These are phyloP conservation scores for Hemisphaericaspora xylanilytica DNA, from an alignment of 1,139 yeast genomes.

Conservation along the genomic window DNA sequence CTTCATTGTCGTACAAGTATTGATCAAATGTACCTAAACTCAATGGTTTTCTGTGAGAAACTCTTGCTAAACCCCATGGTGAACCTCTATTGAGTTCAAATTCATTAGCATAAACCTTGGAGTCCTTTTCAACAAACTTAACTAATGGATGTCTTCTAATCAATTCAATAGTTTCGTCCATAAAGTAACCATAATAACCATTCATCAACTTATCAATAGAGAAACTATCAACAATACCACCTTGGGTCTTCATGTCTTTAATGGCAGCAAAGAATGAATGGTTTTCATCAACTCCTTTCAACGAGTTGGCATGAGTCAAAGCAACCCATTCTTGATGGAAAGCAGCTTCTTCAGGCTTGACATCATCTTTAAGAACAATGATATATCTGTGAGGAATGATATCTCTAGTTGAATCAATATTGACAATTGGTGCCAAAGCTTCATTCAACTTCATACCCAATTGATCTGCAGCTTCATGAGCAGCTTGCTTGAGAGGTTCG, in stretches of 20 bases:
- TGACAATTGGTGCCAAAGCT: slow-evolving; percentile 42
- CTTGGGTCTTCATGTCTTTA: slow-evolving; percentile 28
- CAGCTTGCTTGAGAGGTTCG: slow-evolving; percentile 13
- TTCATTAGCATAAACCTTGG: slow-evolving; percentile 66
- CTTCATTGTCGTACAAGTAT: slow-evolving; percentile 49
- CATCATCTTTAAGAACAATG: slow-evolving; percentile 66
- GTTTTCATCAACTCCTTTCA: slow-evolving; percentile 26
- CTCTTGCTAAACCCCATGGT: slow-evolving; percentile 96
- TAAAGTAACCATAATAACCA: slow-evolving; percentile 78
- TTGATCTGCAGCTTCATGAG: slow-evolving; percentile 15
- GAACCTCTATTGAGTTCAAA: slow-evolving; percentile 73
- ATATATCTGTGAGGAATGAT: slow-evolving; percentile 76
- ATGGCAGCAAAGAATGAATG: slow-evolving; percentile 46
- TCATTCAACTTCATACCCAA: slow-evolving; percentile 15
- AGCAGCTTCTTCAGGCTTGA: slow-evolving; percentile 47
- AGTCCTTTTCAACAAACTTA: slow-evolving; percentile 76
- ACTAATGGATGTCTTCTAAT: slow-evolving; percentile 75
- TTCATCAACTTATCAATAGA: slow-evolving; percentile 50
- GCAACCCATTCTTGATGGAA: slow-evolving; percentile 68
- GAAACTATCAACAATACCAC: slow-evolving; percentile 65
- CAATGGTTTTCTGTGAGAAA: slow-evolving; percentile 79
- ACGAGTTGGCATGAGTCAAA: slow-evolving; percentile 35
- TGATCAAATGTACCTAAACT: slow-evolving; percentile 79
- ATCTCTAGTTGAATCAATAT: slow-evolving; percentile 40
- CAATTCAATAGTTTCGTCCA: slow-evolving; percentile 65